Evolutionary conservation across 2,329 filamentous ascomycete genomes (phyloP).

Genomic region (Fusarium tanahbumbuense): DNA sequence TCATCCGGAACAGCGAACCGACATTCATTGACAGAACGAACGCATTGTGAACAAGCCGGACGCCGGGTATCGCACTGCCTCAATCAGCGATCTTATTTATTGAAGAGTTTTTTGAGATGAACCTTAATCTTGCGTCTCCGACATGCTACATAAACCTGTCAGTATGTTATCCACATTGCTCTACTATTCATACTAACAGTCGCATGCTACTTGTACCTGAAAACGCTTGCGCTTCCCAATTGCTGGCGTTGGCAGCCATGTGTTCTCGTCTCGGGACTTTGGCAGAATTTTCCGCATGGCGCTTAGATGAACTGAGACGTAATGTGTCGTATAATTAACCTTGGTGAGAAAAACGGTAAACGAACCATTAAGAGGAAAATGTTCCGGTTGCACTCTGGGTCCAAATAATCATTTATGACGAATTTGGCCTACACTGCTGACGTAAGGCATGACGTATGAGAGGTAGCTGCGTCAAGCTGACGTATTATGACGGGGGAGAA

Average conservation of each 20-base stretch:
- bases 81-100: background rate
- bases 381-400: background rate
- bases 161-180: background rate
- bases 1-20: background rate
- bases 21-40: constrained; percentile 1
- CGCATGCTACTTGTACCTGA: background rate
- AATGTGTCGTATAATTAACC: background rate
- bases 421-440: background rate
- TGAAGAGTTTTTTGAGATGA: background rate
- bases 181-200: background rate
- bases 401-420: background rate
- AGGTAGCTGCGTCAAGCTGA: background rate
- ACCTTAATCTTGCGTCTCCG: background rate
- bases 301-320: background rate
- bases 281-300: background rate
- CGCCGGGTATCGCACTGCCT: constrained; percentile 1
- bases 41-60: background rate
- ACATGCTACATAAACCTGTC: background rate
- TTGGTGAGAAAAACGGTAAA: background rate
- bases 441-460: background rate
- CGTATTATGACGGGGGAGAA: background rate
- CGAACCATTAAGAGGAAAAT: background rate
- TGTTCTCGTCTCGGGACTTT: background rate
- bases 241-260: background rate
- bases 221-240: background rate